A percentile compares a stretch with the other conserved stretches of the same genome.
Evolutionary conservation across 345 rosid genomes (phyloP).

Genomic region (Euphorbia pulcherrima): DNA sequence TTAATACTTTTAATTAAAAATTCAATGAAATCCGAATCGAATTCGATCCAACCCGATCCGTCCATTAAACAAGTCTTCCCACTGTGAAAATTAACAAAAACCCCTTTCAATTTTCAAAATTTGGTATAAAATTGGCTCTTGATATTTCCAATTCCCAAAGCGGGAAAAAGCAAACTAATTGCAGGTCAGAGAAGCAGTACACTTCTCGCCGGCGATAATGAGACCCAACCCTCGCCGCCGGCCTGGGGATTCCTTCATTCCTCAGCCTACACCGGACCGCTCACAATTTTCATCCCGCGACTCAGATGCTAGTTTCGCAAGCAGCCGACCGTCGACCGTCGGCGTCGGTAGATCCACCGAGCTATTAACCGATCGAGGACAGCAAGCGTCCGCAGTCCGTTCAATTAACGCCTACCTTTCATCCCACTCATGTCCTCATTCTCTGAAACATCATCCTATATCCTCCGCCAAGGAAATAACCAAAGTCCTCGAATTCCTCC

Average conservation of each 20-base stretch:
- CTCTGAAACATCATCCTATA: slow-evolving; percentile 22
- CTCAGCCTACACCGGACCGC: slow-evolving; percentile 27
- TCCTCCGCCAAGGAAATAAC: slow-evolving; percentile 60
- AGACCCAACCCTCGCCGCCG: slow-evolving; percentile 31
- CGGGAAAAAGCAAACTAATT: slow-evolving; percentile 8
- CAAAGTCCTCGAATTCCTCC: slow-evolving; percentile 49
- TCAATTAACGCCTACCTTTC: slow-evolving; percentile 62
- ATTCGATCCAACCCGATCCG: too few species aligned
- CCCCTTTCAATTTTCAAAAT: neutral
- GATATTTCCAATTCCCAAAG: neutral
- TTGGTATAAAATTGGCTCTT: neutral
- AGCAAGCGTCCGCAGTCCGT: slow-evolving; percentile 53
- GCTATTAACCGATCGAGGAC: slow-evolving; percentile 45
- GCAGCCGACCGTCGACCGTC: slow-evolving; percentile 78
- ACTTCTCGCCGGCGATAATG: slow-evolving; percentile 18
- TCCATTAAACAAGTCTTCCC: too few species aligned
- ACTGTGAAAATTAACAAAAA: neutral
- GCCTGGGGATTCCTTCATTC: slow-evolving; percentile 27
- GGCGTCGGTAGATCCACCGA: slow-evolving; percentile 57
- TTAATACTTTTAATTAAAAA: too few species aligned
- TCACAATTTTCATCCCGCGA: slow-evolving; percentile 43
- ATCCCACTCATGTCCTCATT: slow-evolving; percentile 35
- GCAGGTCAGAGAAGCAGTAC: neutral
- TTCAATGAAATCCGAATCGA: too few species aligned
- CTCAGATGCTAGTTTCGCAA: slow-evolving; percentile 84